Evolutionary conservation across 371 early-diverging fungal species (phyloP).

Genomic region (Dentiscutata heterogama): DNA sequence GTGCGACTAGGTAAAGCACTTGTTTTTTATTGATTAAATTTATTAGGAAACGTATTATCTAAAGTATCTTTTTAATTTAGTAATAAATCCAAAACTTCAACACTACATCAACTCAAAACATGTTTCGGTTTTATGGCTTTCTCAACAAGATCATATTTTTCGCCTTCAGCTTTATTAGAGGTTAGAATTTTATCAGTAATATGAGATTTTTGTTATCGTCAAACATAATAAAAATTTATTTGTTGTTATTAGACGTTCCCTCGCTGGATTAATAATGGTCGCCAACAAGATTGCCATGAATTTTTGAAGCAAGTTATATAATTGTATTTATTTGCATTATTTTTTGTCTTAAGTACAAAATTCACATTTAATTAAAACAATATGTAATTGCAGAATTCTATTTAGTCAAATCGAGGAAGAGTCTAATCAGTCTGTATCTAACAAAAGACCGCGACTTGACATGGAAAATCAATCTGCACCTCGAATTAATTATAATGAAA

Average conservation of each 20-base stretch:
- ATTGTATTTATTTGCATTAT: not conserved
- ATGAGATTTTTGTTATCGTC: not conserved
- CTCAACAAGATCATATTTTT: slow-evolving; percentile 48
- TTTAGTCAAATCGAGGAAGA: slow-evolving; percentile 54
- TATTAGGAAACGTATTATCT: not conserved
- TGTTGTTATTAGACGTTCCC: slow-evolving; percentile 48
- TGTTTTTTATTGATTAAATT: not conserved
- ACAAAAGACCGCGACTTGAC: slow-evolving; percentile 7
- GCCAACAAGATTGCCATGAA: slow-evolving; percentile 55
- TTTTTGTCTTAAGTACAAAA: not conserved
- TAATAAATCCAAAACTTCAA: slow-evolving; percentile 26
- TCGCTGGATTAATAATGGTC: slow-evolving; percentile 55
- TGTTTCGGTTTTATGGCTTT: slow-evolving; percentile 47
- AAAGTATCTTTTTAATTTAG: not conserved
- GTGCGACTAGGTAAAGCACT: slow-evolving; percentile 31
- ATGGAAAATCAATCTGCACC: not conserved
- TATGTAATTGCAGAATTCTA: slow-evolving; percentile 46
- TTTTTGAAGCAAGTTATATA: slow-evolving; percentile 49
- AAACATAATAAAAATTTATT: not conserved
- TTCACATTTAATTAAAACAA: not conserved
- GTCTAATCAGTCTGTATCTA: slow-evolving; percentile 36
- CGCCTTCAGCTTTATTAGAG: slow-evolving; percentile 46
- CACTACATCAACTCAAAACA: slow-evolving; percentile 39
- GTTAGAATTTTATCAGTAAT: slow-evolving; percentile 34
- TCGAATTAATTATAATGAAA: slow-evolving; percentile 5